Conservation (phyloP, 495 filamentous ascomycete genomes). For the Trichoderma reesei region DNA sequence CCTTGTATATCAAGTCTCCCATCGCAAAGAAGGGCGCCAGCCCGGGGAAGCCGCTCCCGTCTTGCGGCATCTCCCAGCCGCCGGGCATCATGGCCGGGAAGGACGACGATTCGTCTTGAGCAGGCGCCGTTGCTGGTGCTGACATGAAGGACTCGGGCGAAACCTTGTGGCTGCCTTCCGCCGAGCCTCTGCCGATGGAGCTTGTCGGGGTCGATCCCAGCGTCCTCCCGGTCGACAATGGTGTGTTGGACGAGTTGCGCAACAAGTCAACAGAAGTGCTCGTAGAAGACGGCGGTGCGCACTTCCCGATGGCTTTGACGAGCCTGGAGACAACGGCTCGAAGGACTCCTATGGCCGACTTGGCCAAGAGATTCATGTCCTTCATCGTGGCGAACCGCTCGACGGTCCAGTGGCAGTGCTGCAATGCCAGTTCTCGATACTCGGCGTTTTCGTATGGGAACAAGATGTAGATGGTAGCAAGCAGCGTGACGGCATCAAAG, state of each 20-base stretch:
- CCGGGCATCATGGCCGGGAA: slow-evolving; percentile 11
- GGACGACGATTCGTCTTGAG: not conserved
- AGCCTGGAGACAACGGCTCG: slow-evolving; percentile 36
- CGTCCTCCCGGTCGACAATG: not conserved
- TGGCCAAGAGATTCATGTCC: slow-evolving; percentile 40
- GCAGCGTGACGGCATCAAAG: slow-evolving; percentile 53
- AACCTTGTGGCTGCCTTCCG: not conserved
- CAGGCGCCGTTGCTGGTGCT: too few relatives aligned
- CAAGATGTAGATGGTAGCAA: slow-evolving; percentile 47
- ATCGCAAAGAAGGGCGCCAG: slow-evolving; percentile 46
- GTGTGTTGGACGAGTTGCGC: not conserved
- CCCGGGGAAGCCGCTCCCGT: slow-evolving; percentile 33
- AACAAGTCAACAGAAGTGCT: not conserved
- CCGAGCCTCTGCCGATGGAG: not conserved
- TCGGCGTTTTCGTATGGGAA: slow-evolving; percentile 40
- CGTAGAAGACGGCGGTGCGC: slow-evolving; percentile 9
- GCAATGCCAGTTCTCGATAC: slow-evolving; percentile 30
- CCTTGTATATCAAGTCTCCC: slow-evolving; percentile 43
- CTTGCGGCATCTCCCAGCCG: slow-evolving; percentile 27
- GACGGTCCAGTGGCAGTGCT: slow-evolving; percentile 44
- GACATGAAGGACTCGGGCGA: not conserved
- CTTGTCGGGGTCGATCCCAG: not conserved
- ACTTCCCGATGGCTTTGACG: slow-evolving; percentile 30
- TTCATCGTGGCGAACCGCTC: slow-evolving; percentile 43
- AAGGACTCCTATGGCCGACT: slow-evolving; percentile 41